phyloP scores from a whole-genome alignment of 1,284 basidiomycete species.

The Heterobasidion parviporum region DNA sequence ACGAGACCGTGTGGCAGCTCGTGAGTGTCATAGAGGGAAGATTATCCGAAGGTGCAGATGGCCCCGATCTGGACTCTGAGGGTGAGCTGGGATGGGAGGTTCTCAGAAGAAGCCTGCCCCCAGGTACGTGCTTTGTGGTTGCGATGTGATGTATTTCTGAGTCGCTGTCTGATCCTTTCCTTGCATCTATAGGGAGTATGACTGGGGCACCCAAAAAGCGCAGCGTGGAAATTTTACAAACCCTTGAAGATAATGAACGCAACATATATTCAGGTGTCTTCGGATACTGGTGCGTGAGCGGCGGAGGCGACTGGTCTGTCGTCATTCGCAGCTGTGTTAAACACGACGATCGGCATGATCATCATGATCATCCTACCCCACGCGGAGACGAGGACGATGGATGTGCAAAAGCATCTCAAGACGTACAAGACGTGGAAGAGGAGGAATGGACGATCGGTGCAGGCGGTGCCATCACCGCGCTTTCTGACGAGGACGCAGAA shows the following conservation, averaged over 20 bases:
- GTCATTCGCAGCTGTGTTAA: constrained; percentile 91
- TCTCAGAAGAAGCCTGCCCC: constrained; percentile 76
- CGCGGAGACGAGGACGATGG: constrained; percentile 19
- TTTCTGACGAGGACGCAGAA: constrained; percentile 81
- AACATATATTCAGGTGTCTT: constrained; percentile 92
- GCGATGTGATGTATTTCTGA: not conserved
- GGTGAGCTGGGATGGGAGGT: constrained; percentile 69
- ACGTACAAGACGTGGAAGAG: not conserved
- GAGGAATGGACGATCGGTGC: constrained; percentile 80
- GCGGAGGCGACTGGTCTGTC: constrained; percentile 90
- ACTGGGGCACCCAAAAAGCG: constrained; percentile 96
- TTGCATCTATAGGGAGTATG: constrained; percentile 73
- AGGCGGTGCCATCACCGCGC: constrained; percentile 92
- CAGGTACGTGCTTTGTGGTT: constrained; percentile 42
- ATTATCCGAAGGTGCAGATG: constrained; percentile 16
- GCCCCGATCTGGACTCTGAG: constrained; percentile 24
- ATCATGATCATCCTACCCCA: not conserved
- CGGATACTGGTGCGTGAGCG: constrained; percentile 88
- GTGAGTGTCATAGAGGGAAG: constrained; percentile 88
- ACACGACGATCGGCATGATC: constrained; percentile 35
- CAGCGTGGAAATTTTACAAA: constrained; percentile 84
- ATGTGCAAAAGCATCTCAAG: not conserved
- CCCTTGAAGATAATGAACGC: constrained; percentile 66
- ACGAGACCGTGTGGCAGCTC: constrained; percentile 93
- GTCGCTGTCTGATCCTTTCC: constrained; percentile 1